Evolutionary conservation across 768 basidiomycete genomes (phyloP).

Genomic region (Tylopilus balloui): DNA sequence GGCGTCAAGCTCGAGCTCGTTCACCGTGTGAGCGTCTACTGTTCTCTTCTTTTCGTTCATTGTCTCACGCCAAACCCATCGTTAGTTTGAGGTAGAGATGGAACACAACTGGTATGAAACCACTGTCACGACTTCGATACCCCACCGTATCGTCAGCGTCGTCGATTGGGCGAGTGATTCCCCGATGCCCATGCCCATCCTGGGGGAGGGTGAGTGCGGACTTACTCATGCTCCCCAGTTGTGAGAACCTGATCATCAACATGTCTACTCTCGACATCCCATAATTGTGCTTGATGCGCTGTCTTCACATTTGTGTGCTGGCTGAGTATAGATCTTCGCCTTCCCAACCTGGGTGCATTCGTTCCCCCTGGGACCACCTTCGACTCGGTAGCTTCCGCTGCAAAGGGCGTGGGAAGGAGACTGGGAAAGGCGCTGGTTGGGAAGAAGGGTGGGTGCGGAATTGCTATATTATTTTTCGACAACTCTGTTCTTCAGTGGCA

Average conservation of each 20-base stretch:
- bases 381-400: constrained; percentile 11
- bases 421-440: constrained; percentile 11
- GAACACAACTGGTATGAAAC: constrained; percentile 95
- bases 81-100: constrained; percentile 87
- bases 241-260: constrained; percentile 6
- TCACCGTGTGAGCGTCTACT: constrained; percentile 34
- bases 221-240: not conserved
- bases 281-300: not conserved
- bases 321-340: constrained; percentile 9
- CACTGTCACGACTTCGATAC: constrained; percentile 66
- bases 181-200: constrained; percentile 33
- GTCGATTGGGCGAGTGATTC: constrained; percentile 94
- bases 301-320: not conserved
- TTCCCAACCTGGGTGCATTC: constrained; percentile 28
- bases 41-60: not conserved
- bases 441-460: constrained; percentile 11
- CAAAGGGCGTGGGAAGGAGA: constrained; percentile 3
- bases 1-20: constrained; percentile 67
- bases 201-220: constrained; percentile 15
- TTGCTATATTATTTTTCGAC: not conserved
- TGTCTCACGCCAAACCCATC: not conserved
- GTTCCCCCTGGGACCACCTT: constrained; percentile 19
- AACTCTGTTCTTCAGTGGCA: not conserved
- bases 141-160: constrained; percentile 79
- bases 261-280: not conserved